phyloP scores from a whole-genome alignment of 208 protist species.

The Crithidia thermophila region DNA sequence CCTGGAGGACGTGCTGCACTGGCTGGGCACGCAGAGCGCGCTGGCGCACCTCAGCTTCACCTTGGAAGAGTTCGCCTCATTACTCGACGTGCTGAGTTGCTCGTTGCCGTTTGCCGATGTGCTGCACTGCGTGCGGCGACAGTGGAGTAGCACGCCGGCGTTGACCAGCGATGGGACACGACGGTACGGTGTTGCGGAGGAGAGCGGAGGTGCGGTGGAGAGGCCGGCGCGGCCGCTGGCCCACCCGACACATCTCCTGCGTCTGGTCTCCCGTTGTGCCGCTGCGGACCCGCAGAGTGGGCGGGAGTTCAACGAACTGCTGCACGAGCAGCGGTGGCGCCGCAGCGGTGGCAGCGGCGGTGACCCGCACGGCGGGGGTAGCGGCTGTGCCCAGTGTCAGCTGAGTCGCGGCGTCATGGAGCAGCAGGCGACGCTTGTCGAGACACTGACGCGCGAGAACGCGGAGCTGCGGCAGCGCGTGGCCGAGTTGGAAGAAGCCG shows the following conservation, averaged over 20 bases:
- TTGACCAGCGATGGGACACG: neutral
- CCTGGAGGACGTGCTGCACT: slow-evolving; percentile 38
- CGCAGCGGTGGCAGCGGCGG: neutral
- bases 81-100: slow-evolving; percentile 54
- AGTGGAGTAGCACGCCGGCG: neutral
- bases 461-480: slow-evolving; percentile 1
- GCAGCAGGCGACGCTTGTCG: slow-evolving; percentile 19
- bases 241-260: slow-evolving; percentile 7
- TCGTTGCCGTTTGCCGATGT: slow-evolving; percentile 52
- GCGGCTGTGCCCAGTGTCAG: slow-evolving; percentile 4
- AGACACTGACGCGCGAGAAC: slow-evolving; percentile 6
- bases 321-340: slow-evolving; percentile 15
- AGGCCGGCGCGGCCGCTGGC: neutral
- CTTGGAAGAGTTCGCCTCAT: slow-evolving; percentile 40
- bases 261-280: slow-evolving; percentile 13
- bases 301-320: slow-evolving; percentile 13
- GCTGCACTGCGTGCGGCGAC: slow-evolving; percentile 31
- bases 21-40: slow-evolving; percentile 25
- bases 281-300: slow-evolving; percentile 5
- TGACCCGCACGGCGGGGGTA: neutral
- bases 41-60: slow-evolving; percentile 26
- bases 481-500: slow-evolving; percentile 7
- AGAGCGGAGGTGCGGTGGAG: neutral
- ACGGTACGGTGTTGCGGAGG: neutral
- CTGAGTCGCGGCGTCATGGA: slow-evolving; percentile 4